phyloP scores from a whole-genome alignment of 2,329 filamentous ascomycete species.

The Ophiostoma australiae region DNA sequence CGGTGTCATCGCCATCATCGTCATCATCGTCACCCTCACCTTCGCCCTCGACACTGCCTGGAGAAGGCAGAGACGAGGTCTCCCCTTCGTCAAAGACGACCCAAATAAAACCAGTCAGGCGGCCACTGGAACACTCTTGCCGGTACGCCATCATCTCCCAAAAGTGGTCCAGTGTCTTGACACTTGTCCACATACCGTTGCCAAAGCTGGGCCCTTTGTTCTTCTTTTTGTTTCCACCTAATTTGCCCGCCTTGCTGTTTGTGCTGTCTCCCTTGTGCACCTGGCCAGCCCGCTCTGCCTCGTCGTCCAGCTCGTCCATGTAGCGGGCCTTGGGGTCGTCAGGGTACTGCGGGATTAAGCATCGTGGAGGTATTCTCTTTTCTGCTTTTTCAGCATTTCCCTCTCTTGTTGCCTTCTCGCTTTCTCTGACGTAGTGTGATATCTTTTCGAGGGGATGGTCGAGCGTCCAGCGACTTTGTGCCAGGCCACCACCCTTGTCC shows the following conservation, averaged over 20 bases:
- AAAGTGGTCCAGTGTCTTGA: conserved; percentile 81
- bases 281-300: conserved; percentile 57
- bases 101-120: conserved; percentile 93
- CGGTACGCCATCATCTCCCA: conserved; percentile 98
- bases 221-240: background rate
- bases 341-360: conserved; percentile 82
- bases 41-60: background rate
- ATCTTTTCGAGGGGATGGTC: conserved; percentile 46
- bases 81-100: conserved; percentile 61
- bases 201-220: conserved; percentile 30
- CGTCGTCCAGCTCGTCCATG: conserved; percentile 81
- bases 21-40: background rate
- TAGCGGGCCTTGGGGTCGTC: conserved; percentile 94
- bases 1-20: no score
- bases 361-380: conserved; percentile 62
- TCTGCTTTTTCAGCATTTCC: background rate
- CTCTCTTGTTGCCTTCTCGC: background rate
- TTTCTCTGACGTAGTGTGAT: conserved; percentile 53
- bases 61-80: background rate
- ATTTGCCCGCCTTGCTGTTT: background rate
- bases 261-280: background rate
- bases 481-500: conserved; percentile 27
- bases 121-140: conserved; percentile 90
- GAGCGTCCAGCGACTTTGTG: conserved; percentile 39
- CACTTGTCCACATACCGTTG: conserved; percentile 72